Conservation (phyloP, 345 rosid genomes). For the Linum lewisii region DNA sequence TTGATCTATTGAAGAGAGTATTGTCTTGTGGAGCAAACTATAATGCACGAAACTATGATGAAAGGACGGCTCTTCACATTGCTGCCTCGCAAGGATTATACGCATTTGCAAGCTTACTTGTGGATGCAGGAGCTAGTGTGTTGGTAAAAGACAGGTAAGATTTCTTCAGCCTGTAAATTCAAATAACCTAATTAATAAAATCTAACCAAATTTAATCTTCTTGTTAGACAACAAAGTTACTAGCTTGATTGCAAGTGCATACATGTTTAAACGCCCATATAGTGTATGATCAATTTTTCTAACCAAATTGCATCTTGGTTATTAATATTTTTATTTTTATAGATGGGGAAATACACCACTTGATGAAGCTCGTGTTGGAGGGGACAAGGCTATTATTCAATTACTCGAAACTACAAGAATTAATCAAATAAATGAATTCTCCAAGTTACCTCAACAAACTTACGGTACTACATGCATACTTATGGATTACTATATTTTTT, state of each 20-base stretch:
- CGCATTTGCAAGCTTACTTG: conserved; percentile 35
- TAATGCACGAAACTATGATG: conserved; percentile 59
- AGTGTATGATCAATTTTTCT: too few relatives aligned
- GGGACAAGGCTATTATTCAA: conserved; percentile 47
- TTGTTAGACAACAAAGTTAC: too few relatives aligned
- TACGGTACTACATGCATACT: conserved; percentile 17
- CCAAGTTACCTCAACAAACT: conserved; percentile 15
- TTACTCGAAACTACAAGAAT: conserved; percentile 47
- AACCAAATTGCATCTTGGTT: too few relatives aligned
- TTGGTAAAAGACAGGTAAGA: conserved; percentile 58
- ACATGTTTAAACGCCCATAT: too few relatives aligned
- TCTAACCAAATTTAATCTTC: too few relatives aligned
- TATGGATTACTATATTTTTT: neutral
- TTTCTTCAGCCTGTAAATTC: neutral
- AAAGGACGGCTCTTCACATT: conserved; percentile 64
- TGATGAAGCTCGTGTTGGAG: conserved; percentile 46
- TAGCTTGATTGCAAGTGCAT: too few relatives aligned
- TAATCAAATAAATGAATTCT: conserved; percentile 36
- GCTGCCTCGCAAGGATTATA: conserved; percentile 69
- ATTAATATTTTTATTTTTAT: too few relatives aligned
- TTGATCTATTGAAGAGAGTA: conserved; percentile 46
- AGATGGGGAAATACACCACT: conserved; percentile 87
- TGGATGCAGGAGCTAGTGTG: conserved; percentile 67
- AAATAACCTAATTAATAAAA: too few relatives aligned
- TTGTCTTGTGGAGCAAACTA: conserved; percentile 55